Conservation (phyloP, 352 stramenopile genomes). For the Phytopythium ostracodes region DNA sequence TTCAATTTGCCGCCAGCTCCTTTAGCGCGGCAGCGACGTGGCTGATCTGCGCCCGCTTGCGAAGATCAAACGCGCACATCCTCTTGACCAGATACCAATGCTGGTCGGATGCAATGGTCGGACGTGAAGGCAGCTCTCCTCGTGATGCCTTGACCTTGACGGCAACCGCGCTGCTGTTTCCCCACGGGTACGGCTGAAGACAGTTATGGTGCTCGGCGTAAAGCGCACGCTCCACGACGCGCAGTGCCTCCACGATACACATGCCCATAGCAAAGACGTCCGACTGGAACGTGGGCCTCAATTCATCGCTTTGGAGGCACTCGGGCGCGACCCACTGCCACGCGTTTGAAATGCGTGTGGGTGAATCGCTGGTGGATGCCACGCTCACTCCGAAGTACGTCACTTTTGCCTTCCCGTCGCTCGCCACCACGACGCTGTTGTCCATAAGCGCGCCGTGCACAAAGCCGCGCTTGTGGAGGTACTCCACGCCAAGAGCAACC, state of each 20-base stretch:
- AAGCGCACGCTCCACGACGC: background rate
- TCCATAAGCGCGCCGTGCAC: background rate
- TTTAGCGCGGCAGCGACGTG: background rate
- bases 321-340: background rate
- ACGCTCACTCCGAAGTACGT: background rate
- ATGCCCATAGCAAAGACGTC: background rate
- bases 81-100: background rate
- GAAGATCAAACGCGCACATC: background rate
- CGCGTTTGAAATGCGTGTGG: background rate
- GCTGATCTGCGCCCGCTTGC: background rate
- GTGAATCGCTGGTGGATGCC: background rate
- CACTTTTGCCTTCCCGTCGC: background rate
- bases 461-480: background rate
- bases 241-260: background rate
- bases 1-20: background rate
- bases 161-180: background rate
- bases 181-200: background rate
- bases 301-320: background rate
- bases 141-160: background rate
- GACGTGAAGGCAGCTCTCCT: background rate
- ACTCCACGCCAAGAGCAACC: background rate
- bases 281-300: background rate
- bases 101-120: background rate
- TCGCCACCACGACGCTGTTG: background rate
- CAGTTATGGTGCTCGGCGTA: background rate